Evolutionary conservation across 2,329 filamentous ascomycete species (phyloP).

Genomic region (Cadophora malorum): DNA sequence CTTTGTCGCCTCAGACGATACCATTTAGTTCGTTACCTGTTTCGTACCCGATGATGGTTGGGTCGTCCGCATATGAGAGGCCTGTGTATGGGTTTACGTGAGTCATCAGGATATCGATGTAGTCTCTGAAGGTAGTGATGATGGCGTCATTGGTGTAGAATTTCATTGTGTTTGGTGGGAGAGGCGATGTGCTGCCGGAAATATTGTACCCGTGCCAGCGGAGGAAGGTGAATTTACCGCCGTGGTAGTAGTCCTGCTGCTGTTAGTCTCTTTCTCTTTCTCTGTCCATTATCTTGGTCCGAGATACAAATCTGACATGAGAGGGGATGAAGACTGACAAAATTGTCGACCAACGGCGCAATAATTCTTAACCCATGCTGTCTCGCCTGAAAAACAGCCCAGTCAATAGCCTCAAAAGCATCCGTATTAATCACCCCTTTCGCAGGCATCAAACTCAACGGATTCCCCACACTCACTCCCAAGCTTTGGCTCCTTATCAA

Average conservation of each 20-base stretch:
- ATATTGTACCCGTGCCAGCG: constrained; percentile 55
- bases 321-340: constrained; percentile 41
- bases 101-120: constrained; percentile 51
- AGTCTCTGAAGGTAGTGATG: background rate
- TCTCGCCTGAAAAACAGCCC: constrained; percentile 54
- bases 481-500: constrained; percentile 55
- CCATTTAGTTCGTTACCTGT: constrained; percentile 57
- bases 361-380: constrained; percentile 53
- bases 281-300: background rate
- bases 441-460: constrained; percentile 53
- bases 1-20: constrained; percentile 51
- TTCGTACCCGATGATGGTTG: constrained; percentile 57
- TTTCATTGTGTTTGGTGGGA: constrained; percentile 50
- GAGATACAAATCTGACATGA: background rate
- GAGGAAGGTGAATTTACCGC: constrained; percentile 56
- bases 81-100: constrained; percentile 50
- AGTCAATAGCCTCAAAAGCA: constrained; percentile 55
- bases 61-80: constrained; percentile 55
- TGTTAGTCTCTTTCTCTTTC: constrained; percentile 16
- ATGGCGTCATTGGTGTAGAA: constrained; percentile 47
- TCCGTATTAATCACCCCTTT: constrained; percentile 50
- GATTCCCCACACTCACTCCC: constrained; percentile 55
- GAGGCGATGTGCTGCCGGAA: constrained; percentile 43
- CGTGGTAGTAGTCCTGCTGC: constrained; percentile 55
- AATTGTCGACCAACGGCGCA: constrained; percentile 55